phyloP scores from a whole-genome alignment of 768 basidiomycete genomes.

The Pleurotus sapidus region DNA sequence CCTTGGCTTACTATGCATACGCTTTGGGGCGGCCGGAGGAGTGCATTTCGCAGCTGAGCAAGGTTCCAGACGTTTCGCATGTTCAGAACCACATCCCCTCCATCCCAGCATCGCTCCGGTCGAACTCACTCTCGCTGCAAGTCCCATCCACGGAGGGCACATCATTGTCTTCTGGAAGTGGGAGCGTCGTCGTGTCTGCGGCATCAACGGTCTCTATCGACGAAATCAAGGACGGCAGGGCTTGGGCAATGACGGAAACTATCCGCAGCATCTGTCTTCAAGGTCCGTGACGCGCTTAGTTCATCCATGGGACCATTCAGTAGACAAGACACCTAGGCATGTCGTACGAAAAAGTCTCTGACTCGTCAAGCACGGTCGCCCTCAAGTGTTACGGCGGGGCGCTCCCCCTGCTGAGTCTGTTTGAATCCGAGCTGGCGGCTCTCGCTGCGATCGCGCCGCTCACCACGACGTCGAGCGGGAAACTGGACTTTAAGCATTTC shows the following conservation, averaged over 20 bases:
- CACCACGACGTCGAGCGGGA: slow-evolving; percentile 25
- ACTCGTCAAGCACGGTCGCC: slow-evolving; percentile 41
- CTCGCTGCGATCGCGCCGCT: slow-evolving; percentile 12
- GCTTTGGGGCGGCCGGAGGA: slow-evolving; percentile 64
- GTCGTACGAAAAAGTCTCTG: slow-evolving; percentile 61
- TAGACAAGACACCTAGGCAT: slow-evolving; percentile 52
- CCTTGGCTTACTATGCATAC: slow-evolving; percentile 78
- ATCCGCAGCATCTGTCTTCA: slow-evolving; percentile 76
- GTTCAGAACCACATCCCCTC: slow-evolving; percentile 51
- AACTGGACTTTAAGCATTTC: slow-evolving; percentile 54
- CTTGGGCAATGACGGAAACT: slow-evolving; percentile 71
- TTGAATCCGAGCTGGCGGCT: slow-evolving; percentile 45
- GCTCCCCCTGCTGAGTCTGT: slow-evolving; percentile 49
- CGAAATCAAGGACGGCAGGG: slow-evolving; percentile 66
- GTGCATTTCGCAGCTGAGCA: slow-evolving; percentile 57
- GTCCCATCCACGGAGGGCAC: slow-evolving; percentile 31
- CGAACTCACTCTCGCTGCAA: slow-evolving; percentile 34
- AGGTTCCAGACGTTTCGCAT: slow-evolving; percentile 53
- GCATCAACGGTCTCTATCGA: slow-evolving; percentile 36
- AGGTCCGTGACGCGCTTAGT: slow-evolving; percentile 42
- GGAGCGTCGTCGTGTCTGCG: slow-evolving; percentile 44
- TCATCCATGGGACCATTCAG: background rate
- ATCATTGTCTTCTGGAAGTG: slow-evolving; percentile 47
- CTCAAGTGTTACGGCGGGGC: slow-evolving; percentile 55
- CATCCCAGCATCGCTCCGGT: slow-evolving; percentile 36